Conservation (phyloP, 768 basidiomycete genomes). For the Pleurotus cornucopiae region DNA sequence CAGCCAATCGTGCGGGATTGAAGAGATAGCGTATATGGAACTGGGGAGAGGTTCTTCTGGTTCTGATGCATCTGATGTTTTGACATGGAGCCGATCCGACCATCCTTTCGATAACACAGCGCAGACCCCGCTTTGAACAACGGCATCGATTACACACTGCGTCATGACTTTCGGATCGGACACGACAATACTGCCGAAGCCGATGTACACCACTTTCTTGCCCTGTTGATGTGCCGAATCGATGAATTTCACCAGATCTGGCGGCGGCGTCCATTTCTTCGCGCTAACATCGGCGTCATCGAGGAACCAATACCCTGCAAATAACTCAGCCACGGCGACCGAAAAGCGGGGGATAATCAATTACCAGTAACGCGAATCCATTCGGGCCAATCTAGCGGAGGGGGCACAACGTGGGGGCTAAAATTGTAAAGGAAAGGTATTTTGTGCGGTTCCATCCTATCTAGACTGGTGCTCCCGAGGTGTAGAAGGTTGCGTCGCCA, state of each 20-base stretch:
- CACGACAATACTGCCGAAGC: conserved; percentile 96
- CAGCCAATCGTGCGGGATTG: conserved; percentile 94
- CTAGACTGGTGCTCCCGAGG: conserved; percentile 79
- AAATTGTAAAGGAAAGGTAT: conserved; percentile 99
- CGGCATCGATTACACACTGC: conserved; percentile 83
- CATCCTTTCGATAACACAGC: conserved; percentile 97
- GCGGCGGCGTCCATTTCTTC: conserved; percentile 86
- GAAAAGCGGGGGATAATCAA: neutral
- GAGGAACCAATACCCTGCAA: conserved; percentile 92
- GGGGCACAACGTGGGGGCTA: conserved; percentile 85
- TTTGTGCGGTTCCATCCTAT: conserved; percentile 96
- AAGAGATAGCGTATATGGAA: conserved; percentile 80
- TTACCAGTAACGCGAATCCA: conserved; percentile 93
- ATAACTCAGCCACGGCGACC: neutral
- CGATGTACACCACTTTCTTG: conserved; percentile 96
- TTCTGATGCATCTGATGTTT: conserved; percentile 55
- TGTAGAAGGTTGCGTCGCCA: conserved; percentile 81
- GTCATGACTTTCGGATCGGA: conserved; percentile 94
- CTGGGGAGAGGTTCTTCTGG: conserved; percentile 68
- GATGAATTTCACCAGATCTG: conserved; percentile 79
- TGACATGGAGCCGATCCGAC: conserved; percentile 84
- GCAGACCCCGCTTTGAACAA: conserved; percentile 79
- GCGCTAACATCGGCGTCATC: conserved; percentile 87
- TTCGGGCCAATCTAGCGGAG: conserved; percentile 97
- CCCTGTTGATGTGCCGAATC: conserved; percentile 65